Base-by-base conservation (phyloP, 192 early-diverging fungal genomes). In the Gryganskiella cystojenkinii region DNA sequence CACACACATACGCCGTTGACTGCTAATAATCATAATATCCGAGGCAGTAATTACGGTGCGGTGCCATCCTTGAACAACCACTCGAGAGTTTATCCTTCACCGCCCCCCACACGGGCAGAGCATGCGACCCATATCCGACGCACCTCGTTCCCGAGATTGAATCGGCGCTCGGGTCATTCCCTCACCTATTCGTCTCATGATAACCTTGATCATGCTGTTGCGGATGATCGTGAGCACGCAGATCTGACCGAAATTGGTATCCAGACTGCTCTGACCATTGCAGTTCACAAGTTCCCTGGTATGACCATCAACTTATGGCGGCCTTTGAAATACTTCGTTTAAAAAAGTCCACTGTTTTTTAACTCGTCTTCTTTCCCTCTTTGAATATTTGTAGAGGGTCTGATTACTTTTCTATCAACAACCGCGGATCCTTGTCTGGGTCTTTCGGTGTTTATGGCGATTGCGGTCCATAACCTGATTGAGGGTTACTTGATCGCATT, bases 271-370 rank as follows among this genome's bases (percentile, higher is more conserved):
- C 51, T 83, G 4, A 83, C 85, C 30, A 83, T 88, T 57, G 76
- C 80, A 10, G 60, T 86, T 20, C 87, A 86, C 57, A 88, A 88
- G 71, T 86, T 86, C 60, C 84, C 86, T 76, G 85, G 85, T 82
- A 63, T 51, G 44, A 9, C 25, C 67, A 64, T 33, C 42, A 40
- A 47, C 56, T 8, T 37, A 27, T 15, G 17, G 17, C 15, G n/a
- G n/a, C 49, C 8, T 22, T 1, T 45, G 25, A 33, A 57, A 3
- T 14, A n/a, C 20, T 30, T 7, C 44, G 35, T 46, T 62, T 37
- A 19, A 33, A 49, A 17, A 65, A 56, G 17, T 10, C 0, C 14
- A 20, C 46, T 40, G 22, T 51, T 31, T 61, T 44, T 61, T 61
- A 46, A 42, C 14, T 5, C 37, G 40, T 15, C 44, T 25, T 7